Conservation (phyloP, 2,329 filamentous ascomycete species). For the Fusarium armeniacum region DNA sequence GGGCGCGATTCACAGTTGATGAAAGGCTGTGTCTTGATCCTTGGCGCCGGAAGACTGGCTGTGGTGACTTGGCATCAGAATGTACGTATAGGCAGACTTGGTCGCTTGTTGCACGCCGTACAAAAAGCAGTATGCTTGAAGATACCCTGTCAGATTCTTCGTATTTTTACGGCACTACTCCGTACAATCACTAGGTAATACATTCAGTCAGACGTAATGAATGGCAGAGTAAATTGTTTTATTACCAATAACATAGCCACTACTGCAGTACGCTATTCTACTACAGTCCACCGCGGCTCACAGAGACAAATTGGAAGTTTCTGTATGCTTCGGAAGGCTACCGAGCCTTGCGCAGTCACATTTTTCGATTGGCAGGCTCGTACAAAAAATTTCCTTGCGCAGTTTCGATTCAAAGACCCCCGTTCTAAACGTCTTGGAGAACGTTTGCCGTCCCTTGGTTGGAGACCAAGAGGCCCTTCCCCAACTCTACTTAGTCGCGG, state of each 20-base stretch:
- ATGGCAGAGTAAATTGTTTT: background rate
- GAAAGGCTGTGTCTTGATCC: conserved; percentile 29
- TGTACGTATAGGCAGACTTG: conserved; percentile 28
- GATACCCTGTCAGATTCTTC: background rate
- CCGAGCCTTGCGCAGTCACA: conserved; percentile 30
- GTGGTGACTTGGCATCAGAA: conserved; percentile 18
- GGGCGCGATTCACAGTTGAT: conserved; percentile 23
- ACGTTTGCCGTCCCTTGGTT: conserved; percentile 19
- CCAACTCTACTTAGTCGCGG: conserved; percentile 29
- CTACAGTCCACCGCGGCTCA: background rate
- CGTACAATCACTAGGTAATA: background rate
- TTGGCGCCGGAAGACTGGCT: conserved; percentile 27
- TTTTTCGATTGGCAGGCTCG: background rate
- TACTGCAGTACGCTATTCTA: background rate
- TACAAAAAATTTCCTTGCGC: background rate
- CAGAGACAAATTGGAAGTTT: conserved; percentile 3
- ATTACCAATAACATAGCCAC: background rate
- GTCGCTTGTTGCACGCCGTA: conserved; percentile 27
- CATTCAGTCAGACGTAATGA: background rate
- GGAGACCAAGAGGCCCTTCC: conserved; percentile 12
- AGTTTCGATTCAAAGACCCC: conserved; percentile 27
- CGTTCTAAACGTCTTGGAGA: conserved; percentile 33
- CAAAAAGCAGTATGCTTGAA: conserved; percentile 2
- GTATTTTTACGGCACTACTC: background rate
- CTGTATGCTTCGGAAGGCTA: conserved; percentile 22